Evolutionary conservation across 768 basidiomycete genomes (phyloP), one percentile per base, ranked within the genome.

Genomic region (Naematelia aurantialba): DNA sequence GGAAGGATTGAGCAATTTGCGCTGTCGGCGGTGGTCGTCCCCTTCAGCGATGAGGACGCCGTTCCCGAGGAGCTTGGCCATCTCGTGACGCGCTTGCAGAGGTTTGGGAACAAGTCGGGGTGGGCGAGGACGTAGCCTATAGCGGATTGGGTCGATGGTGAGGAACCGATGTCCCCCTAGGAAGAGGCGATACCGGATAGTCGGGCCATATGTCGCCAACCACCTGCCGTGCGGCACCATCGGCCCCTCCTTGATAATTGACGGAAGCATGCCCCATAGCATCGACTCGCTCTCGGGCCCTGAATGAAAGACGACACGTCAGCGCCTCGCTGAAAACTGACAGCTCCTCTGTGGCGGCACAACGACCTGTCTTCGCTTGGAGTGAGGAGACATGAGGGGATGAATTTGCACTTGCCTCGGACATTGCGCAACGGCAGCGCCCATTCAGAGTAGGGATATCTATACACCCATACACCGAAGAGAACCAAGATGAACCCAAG

Each of bases 71-170:
- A 92, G 82, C 56, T 83, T 81, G 14, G 85, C 83, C 31, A 96
- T 88, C 45, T 89, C 77, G 47, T 81, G 79, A 24, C 91, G 84
- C 1, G 89, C 87, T 62, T 85, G 84, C 83, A 84, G 86, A 10
- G 91, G 89, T 73, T 94, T 94, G 71, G 89, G 87, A 76, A 70
- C 1, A 42, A 81, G 80, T 13, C 85, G 0, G 83, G 81, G 57
- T 89, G 83, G 67, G 87, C 86, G 51, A 92, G 79, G 39, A 94
- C 82, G 69, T 93, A 85, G 11, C 81, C 76, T 29, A 93, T 73
- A 0, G 91, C 87, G 22, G 82, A n/a, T 73, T 3, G 90, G 88
- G 70, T 94, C 91, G 45, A 90, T 80, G 0, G 89, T 89, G 55
- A 90, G 80, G 1, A 94, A 83, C 31, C 91, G 85, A 44, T 85